A percentile compares a stretch with the other conserved stretches of the same genome.
These are phyloP conservation scores for Arthromyces matolae DNA, from an alignment of 768 basidiomycete genomes.

Conservation along the genomic window DNA sequence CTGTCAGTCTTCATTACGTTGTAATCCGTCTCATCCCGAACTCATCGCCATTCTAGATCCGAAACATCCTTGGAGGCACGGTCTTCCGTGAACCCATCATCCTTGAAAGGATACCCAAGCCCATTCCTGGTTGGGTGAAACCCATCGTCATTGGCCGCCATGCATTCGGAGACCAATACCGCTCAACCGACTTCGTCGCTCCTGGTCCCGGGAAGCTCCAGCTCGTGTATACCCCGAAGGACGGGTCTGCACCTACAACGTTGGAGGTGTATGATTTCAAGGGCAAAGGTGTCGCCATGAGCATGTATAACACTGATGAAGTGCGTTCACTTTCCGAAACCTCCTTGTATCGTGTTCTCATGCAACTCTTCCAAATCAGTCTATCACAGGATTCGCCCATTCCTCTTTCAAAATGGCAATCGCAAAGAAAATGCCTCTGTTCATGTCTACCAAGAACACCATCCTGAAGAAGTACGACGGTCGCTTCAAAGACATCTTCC, in stretches of 20 bases:
- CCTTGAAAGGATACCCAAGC: slow-evolving; percentile 83
- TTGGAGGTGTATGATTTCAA: slow-evolving; percentile 94
- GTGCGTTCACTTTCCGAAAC: too few species aligned
- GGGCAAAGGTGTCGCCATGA: slow-evolving; percentile 87
- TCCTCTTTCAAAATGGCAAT: slow-evolving; percentile 97
- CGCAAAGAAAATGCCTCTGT: slow-evolving; percentile 77
- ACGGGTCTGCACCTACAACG: slow-evolving; percentile 61
- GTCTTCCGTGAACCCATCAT: slow-evolving; percentile 99
- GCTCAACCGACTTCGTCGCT: slow-evolving; percentile 88
- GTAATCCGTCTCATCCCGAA: neutral
- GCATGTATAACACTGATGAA: slow-evolving; percentile 99
- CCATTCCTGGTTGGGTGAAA: slow-evolving; percentile 94
- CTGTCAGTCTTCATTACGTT: slow-evolving; percentile 44
- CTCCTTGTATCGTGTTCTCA: neutral
- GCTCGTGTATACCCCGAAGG: slow-evolving; percentile 81
- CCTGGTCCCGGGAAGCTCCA: slow-evolving; percentile 93
- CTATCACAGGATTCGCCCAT: slow-evolving; percentile 93
- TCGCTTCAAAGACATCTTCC: slow-evolving; percentile 98
- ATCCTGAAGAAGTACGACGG: slow-evolving; percentile 98
- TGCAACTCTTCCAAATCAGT: slow-evolving; percentile 37
- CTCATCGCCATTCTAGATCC: slow-evolving; percentile 51
- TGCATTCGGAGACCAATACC: slow-evolving; percentile 98
- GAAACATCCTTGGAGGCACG: slow-evolving; percentile 96
- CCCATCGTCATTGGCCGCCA: slow-evolving; percentile 97
- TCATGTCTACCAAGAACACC: slow-evolving; percentile 98